Evolutionary conservation across 2,329 filamentous ascomycete genomes (phyloP).

Genomic region (Ceratocystis diversiconidia): DNA sequence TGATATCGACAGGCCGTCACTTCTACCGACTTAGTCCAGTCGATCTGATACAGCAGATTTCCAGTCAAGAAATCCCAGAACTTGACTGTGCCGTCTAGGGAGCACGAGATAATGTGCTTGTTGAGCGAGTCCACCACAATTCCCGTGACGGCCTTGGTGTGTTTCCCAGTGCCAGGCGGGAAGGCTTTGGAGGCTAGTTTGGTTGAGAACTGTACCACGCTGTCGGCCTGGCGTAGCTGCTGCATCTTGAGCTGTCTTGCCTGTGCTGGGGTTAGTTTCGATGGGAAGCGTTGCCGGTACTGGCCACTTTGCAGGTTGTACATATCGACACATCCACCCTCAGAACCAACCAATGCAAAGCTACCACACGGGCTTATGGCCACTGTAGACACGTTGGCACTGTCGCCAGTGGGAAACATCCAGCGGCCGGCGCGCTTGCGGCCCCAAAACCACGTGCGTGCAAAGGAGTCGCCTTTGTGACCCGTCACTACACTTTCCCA

Average conservation of each 20-base stretch:
- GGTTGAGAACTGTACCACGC: conserved; percentile 37
- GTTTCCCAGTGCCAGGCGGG: conserved; percentile 49
- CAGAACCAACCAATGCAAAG: conserved; percentile 81
- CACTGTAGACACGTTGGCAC: conserved; percentile 69
- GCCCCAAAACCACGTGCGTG: conserved; percentile 97
- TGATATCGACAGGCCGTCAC: conserved; percentile 71
- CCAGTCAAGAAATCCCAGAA: conserved; percentile 96
- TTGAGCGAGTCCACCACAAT: conserved; percentile 83
- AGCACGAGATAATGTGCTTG: conserved; percentile 70
- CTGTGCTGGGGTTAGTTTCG: conserved; percentile 61
- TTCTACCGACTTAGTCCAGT: conserved; percentile 48
- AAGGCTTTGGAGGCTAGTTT: conserved; percentile 34
- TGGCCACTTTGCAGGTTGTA: conserved; percentile 91
- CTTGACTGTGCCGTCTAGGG: conserved; percentile 82
- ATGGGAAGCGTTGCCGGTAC: conserved; percentile 77
- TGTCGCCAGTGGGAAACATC: conserved; percentile 78
- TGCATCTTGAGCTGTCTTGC: conserved; percentile 59
- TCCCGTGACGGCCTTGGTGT: conserved; percentile 71
- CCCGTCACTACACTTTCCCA: conserved; percentile 97
- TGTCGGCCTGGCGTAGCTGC: conserved; percentile 43
- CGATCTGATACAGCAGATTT: conserved; percentile 61
- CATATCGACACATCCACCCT: conserved; percentile 74
- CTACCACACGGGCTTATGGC: conserved; percentile 84
- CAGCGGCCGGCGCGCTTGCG: conserved; percentile 84
- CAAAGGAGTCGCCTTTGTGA: conserved; percentile 70